Evolutionary conservation across 495 filamentous ascomycete genomes (phyloP), one percentile per base, ranked within the genome.

Genomic region (Xylaria venustula): DNA sequence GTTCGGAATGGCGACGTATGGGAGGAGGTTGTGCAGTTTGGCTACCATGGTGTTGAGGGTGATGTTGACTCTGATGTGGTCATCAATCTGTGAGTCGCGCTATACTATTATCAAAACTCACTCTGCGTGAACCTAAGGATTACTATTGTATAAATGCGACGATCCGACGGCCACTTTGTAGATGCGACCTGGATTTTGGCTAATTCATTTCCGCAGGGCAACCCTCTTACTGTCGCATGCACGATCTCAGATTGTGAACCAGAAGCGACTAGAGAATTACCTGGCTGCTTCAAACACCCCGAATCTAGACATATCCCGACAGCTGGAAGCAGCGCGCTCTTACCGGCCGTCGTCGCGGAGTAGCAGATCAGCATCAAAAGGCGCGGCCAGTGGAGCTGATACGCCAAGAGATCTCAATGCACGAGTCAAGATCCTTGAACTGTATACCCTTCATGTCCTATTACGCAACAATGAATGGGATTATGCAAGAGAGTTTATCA

Each of bases 21-120:
- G 94, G 90, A 97, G 63, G 90, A 93, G 50, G 90, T 97, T 1
- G 90, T 95, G 40, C 80, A 85, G 60, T 85, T 87, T 64, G 92
- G 92, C 0, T 97, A 97, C 71, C 85, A 87, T 64, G 91, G 92
- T 50, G 80, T 84, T 9, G 93, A 97, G 71, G 92, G 91, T 7
- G 89, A 89, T 60, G 91, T 98, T 4, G 95, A 98, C 74, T 85
- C 91, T 25, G 94, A 98, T 64, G 95, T 98, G 6, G 90, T 98
- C 59, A 90, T 92, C 60, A 96, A 94, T 65, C 71, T 98, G 90
- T 95, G 72, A 69, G 87, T 79, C 23, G 19, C 7, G 2, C 30
- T 37, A 30, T 12, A 54, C 26, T 20, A 50, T 42, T 8, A 1
- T 17, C 8, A 32, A 0, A 8, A 25, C 20, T n/a, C 2, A 8